phyloP scores from a whole-genome alignment of 805 yeast genomes.

The Yarrowia osloensis region DNA sequence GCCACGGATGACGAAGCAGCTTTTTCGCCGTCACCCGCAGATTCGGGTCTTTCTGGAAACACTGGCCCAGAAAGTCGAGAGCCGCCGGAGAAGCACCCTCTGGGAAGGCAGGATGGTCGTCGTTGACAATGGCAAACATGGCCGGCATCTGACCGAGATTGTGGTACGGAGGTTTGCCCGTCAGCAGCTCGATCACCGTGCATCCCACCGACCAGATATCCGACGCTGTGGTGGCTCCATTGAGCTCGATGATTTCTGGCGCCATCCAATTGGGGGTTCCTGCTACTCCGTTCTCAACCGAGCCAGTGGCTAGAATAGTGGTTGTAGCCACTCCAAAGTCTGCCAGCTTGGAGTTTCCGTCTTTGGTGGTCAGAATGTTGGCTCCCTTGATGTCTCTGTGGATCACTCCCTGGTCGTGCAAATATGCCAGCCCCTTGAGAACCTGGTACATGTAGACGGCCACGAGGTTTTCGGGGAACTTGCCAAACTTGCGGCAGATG shows the following conservation, averaged over 20 bases:
- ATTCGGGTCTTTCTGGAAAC: slow-evolving; percentile 71
- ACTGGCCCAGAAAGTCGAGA: slow-evolving; percentile 62
- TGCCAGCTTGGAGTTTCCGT: slow-evolving; percentile 67
- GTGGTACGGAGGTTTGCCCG: slow-evolving; percentile 86
- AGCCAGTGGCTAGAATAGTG: slow-evolving; percentile 38
- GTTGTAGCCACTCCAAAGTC: slow-evolving; percentile 77
- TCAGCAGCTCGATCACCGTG: slow-evolving; percentile 82
- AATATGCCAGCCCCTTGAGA: slow-evolving; percentile 59
- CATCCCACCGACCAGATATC: slow-evolving; percentile 90
- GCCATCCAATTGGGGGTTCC: slow-evolving; percentile 99
- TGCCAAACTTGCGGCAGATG: slow-evolving; percentile 53
- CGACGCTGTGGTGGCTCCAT: slow-evolving; percentile 83
- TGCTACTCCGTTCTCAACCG: slow-evolving; percentile 43
- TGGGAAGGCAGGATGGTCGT: slow-evolving; percentile 71
- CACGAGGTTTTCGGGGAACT: slow-evolving; percentile 58
- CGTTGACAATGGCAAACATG: slow-evolving; percentile 78
- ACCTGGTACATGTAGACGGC: slow-evolving; percentile 56
- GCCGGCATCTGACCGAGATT: slow-evolving; percentile 76
- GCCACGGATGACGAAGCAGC: slow-evolving; percentile 65
- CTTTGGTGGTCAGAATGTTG: slow-evolving; percentile 61
- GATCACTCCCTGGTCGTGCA: slow-evolving; percentile 72
- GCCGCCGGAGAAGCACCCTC: slow-evolving; percentile 45
- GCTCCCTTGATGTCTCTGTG: slow-evolving; percentile 81
- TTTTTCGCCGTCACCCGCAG: slow-evolving; percentile 57
- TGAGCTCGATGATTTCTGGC: slow-evolving; percentile 85